Evolutionary conservation across 2,329 filamentous ascomycete species (phyloP).

Genomic region (Venturiaceae sp.): DNA sequence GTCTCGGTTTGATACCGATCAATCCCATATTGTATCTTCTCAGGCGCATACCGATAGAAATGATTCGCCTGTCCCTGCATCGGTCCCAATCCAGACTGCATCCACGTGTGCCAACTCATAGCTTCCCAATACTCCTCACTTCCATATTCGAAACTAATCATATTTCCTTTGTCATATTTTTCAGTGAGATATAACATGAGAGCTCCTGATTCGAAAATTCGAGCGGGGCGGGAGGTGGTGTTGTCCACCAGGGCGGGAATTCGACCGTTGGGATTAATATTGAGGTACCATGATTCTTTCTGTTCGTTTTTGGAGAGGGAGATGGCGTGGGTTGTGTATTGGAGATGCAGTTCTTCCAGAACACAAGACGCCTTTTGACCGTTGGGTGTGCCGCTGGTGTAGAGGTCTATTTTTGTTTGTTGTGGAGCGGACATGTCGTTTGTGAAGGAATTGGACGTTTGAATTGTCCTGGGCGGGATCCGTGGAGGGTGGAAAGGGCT

Average conservation of each 20-base stretch:
- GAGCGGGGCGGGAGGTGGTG: conserved; percentile 32
- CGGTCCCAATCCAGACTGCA: conserved; percentile 51
- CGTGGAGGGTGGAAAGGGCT: no score
- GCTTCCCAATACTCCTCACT: conserved; percentile 33
- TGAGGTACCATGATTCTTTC: conserved; percentile 76
- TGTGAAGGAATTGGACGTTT: background rate
- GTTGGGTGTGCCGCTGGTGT: conserved; percentile 78
- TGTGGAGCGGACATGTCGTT: background rate
- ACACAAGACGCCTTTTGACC: conserved; percentile 63
- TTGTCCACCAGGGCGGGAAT: conserved; percentile 82
- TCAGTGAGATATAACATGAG: conserved; percentile 36
- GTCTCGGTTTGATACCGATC: conserved; percentile 38
- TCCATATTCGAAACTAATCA: conserved; percentile 33
- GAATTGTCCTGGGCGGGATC: no score
- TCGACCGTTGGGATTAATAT: conserved; percentile 84
- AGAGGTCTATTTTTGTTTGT: conserved; percentile 61
- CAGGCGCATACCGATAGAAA: conserved; percentile 72
- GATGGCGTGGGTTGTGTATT: conserved; percentile 68
- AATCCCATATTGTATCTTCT: conserved; percentile 43
- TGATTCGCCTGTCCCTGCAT: conserved; percentile 83
- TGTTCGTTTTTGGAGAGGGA: conserved; percentile 68
- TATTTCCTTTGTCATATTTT: conserved; percentile 30
- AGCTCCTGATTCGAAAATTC: conserved; percentile 34
- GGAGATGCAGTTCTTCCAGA: conserved; percentile 31
- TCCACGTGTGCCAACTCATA: conserved; percentile 36